phyloP scores from a whole-genome alignment of 495 filamentous ascomycete genomes.

The Penicillium steckii region DNA sequence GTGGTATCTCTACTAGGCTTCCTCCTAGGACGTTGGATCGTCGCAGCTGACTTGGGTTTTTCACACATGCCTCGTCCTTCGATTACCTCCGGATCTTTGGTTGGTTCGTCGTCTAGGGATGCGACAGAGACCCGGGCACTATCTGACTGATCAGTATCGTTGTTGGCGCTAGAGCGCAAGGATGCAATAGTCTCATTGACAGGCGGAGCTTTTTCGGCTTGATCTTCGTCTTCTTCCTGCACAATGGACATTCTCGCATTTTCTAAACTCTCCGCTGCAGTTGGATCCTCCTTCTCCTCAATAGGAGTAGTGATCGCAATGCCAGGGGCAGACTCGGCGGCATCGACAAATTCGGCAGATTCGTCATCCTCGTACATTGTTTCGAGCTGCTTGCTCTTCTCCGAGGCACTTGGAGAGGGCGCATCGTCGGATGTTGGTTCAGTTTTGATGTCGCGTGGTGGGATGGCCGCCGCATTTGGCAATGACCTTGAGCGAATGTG shows the following conservation, averaged over 20 bases:
- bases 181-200: conserved; percentile 23
- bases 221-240: conserved; percentile 26
- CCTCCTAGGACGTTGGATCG: conserved; percentile 34
- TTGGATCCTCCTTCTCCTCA: conserved; percentile 6
- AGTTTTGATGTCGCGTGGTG: conserved; percentile 14
- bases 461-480: conserved; percentile 36
- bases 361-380: conserved; percentile 48
- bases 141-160: conserved; percentile 22
- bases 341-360: conserved; percentile 28
- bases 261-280: conserved; percentile 11
- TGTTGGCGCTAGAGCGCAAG: conserved; percentile 16
- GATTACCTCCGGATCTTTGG: conserved; percentile 31
- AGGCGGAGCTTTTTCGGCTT: conserved; percentile 8
- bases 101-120: conserved; percentile 20
- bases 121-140: conserved; percentile 23
- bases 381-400: conserved; percentile 36
- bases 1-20: conserved; percentile 30
- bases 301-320: conserved; percentile 22
- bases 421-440: conserved; percentile 19
- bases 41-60: conserved; percentile 30
- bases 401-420: conserved; percentile 30
- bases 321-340: conserved; percentile 20
- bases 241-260: conserved; percentile 23
- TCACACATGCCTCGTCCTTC: conserved; percentile 39
- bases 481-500: conserved; percentile 57